A percentile compares a stretch with the other conserved stretches of the same genome.
Conservation (phyloP, 768 basidiomycete species). For the Piloderma croceum region DNA sequence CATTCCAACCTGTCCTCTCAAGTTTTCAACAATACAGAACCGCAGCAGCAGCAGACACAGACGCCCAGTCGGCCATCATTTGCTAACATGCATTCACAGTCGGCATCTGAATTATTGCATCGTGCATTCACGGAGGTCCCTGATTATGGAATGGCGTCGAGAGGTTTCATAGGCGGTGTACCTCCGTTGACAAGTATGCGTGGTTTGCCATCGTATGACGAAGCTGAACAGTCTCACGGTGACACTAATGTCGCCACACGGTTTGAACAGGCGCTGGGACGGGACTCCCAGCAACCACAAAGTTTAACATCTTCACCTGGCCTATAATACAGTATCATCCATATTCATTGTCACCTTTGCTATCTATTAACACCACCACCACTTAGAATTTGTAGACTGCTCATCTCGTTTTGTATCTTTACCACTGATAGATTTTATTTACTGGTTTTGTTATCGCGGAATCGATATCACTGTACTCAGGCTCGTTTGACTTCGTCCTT, state of each 20-base stretch:
- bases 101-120: constrained; percentile 40
- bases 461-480: too few relatives aligned
- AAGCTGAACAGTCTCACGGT: constrained; percentile 34
- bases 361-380: too few relatives aligned
- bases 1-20: constrained; percentile 13
- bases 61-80: constrained; percentile 9
- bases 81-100: constrained; percentile 13
- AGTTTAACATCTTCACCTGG: background rate
- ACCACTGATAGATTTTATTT: too few relatives aligned
- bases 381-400: too few relatives aligned
- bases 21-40: background rate
- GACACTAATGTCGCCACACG: constrained; percentile 17
- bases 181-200: constrained; percentile 71
- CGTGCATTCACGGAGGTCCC: constrained; percentile 76
- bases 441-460: too few relatives aligned
- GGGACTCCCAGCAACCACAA: constrained; percentile 8
- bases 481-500: too few relatives aligned
- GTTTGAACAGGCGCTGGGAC: constrained; percentile 7
- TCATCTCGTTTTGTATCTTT: too few relatives aligned
- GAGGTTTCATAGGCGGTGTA: constrained; percentile 90
- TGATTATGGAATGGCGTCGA: constrained; percentile 75
- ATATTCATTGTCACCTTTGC: too few relatives aligned
- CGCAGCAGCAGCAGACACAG: constrained; percentile 13
- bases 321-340: background rate
- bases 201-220: constrained; percentile 86